phyloP scores from a whole-genome alignment of 768 basidiomycete genomes.

The Russula foetens region DNA sequence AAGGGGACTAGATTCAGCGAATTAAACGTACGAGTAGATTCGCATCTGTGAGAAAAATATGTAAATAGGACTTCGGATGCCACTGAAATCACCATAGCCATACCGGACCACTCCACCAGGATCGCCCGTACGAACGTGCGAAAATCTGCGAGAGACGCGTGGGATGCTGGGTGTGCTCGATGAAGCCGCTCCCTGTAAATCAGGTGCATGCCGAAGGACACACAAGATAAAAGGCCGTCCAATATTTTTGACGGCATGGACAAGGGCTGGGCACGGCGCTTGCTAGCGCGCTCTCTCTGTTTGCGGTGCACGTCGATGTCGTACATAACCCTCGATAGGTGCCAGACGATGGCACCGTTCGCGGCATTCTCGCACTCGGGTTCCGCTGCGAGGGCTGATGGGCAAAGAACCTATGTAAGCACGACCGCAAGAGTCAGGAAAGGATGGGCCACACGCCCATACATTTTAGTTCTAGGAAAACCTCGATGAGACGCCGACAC shows the following conservation, averaged over 20 bases:
- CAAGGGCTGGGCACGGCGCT: background rate
- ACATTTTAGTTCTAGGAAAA: conserved; percentile 11
- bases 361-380: background rate
- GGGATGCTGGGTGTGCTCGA: background rate
- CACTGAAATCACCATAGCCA: background rate
- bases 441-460: background rate
- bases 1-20: background rate
- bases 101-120: conserved; percentile 5
- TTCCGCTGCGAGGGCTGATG: background rate
- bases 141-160: background rate
- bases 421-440: background rate
- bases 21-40: conserved; percentile 7
- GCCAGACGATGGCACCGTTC: conserved; percentile 6
- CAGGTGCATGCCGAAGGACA: background rate
- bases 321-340: conserved; percentile 5
- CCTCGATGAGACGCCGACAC: background rate
- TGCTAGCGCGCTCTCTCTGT: background rate
- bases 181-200: conserved; percentile 6
- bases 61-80: background rate
- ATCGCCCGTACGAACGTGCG: background rate
- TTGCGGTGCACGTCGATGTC: conserved; percentile 1
- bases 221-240: background rate
- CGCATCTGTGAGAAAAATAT: background rate
- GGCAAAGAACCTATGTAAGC: background rate
- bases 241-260: background rate